Percentiles rank a stretch among this genome's conserved stretches.
Evolutionary conservation across 2,329 filamentous ascomycete species (phyloP).

Genomic region (Talaromyces sp.): DNA sequence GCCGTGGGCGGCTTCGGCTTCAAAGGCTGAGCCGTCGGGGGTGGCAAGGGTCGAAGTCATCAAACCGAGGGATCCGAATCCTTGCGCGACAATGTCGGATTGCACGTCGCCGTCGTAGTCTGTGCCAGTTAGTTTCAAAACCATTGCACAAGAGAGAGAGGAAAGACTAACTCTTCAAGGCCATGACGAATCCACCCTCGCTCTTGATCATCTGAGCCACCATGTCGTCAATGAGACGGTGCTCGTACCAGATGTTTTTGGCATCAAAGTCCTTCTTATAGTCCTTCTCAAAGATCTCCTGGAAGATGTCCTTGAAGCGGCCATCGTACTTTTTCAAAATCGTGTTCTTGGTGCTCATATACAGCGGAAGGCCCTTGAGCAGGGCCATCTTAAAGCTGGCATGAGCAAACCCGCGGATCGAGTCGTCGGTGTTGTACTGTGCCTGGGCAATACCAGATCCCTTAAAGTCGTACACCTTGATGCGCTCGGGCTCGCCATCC

Average conservation of each 20-base stretch:
- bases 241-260: constrained; percentile 97
- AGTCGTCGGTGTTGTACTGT: constrained; percentile 98
- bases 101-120: constrained; percentile 99
- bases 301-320: constrained; percentile 98
- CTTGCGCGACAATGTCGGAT: constrained; percentile 96
- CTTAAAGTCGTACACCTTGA: constrained; percentile 88
- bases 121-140: constrained; percentile 31
- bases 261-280: constrained; percentile 88
- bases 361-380: constrained; percentile 81
- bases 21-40: constrained; percentile 92
- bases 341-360: constrained; percentile 99
- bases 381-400: constrained; percentile 94
- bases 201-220: constrained; percentile 99
- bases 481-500: constrained; percentile 70
- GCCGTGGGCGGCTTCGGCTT: constrained; percentile 95
- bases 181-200: constrained; percentile 92
- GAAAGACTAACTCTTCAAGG: constrained; percentile 77
- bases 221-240: constrained; percentile 99
- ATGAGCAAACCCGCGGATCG: constrained; percentile 90
- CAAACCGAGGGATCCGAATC: constrained; percentile 93
- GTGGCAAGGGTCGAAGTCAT: constrained; percentile 99
- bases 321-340: constrained; percentile 99
- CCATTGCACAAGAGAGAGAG: constrained; percentile 6
- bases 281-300: constrained; percentile 83
- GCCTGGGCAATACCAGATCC: constrained; percentile 83